A percentile compares a stretch with the other conserved stretches of the same genome.
These are phyloP conservation scores for Fusarium bulbicola DNA, from an alignment of 2,329 filamentous ascomycete genomes.

Conservation along the genomic window DNA sequence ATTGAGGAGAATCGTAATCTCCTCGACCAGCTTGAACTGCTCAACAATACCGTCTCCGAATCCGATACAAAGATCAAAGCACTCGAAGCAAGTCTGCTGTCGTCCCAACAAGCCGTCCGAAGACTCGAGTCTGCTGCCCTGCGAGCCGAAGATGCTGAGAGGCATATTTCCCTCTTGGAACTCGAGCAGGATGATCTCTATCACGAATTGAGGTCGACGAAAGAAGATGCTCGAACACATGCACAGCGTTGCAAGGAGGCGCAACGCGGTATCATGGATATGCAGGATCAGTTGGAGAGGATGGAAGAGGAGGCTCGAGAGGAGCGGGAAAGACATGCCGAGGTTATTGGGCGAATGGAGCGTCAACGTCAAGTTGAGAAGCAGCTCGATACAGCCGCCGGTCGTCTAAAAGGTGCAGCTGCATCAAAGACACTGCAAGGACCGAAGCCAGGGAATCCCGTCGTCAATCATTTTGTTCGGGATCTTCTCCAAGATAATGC, in stretches of 20 bases:
- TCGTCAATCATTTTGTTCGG: constrained; percentile 95
- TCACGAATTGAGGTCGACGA: constrained; percentile 70
- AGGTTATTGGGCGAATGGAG: constrained; percentile 85
- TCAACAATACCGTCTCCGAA: constrained; percentile 81
- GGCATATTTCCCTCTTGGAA: constrained; percentile 81
- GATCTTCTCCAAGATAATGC: constrained; percentile 96
- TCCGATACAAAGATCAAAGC: constrained; percentile 83
- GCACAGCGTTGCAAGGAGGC: constrained; percentile 86
- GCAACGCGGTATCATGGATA: constrained; percentile 77
- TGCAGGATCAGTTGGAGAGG: constrained; percentile 87
- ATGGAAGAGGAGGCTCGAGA: constrained; percentile 86
- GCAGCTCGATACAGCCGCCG: constrained; percentile 81
- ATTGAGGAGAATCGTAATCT: constrained; percentile 85
- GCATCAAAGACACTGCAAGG: constrained; percentile 72
- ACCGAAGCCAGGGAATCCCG: constrained; percentile 68
- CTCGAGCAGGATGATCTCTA: constrained; percentile 81
- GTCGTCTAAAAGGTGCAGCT: constrained; percentile 82
- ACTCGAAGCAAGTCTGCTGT: constrained; percentile 79
- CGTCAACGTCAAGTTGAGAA: constrained; percentile 82
- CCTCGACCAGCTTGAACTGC: constrained; percentile 82
- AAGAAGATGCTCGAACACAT: constrained; percentile 80
- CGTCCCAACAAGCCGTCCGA: constrained; percentile 80
- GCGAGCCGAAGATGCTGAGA: constrained; percentile 81
- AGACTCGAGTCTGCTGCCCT: constrained; percentile 77
- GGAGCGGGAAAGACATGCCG: constrained; percentile 82